Base-by-base conservation (phyloP, 176 grass and related monocot genomes). In the Oryza meridionalis region DNA sequence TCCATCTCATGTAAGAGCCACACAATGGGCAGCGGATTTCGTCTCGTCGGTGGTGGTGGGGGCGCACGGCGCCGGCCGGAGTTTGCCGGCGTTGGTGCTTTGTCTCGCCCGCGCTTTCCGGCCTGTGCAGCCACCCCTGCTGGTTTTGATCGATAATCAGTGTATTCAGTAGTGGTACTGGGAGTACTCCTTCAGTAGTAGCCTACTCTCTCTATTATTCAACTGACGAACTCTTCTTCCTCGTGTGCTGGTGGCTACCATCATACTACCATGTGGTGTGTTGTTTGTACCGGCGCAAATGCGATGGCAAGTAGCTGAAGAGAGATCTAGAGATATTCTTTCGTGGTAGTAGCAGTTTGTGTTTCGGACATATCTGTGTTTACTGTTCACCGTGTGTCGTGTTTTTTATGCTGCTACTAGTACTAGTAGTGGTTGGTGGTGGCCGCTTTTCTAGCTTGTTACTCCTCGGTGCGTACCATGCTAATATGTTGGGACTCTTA, bases 271-370 rank as follows among this genome's bases (percentile, higher is more conserved):
- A 43, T 76, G 78, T 74, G 77, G 15, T 69, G 33, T 67, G 24
- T 4, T 75, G 77, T 81, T 4, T 75, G 77, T 81, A 55, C 70
- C 11, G 2, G 21, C 24, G 71, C 24, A 50, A 16, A 24, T 11
- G 4, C 33, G 9, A 71, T 7, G 33, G 33, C 50, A 47, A 25
- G 17, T 32, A 31, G 53, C 9, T 21, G 53, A 58, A 21, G 55
- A 66, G 66, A 77, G 66, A 13, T 27, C 70, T 81, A 45, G 77
- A 59, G 43, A 87, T 81, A 87, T 81, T 87, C 78, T 87, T 87
- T 87, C 68, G 85, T 81, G 61, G 53, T 11, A n/a, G 53, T 11
- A n/a, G 32, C 21, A 9, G 58, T 62, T 43, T 35, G 75, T 24
- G 78, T 75, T 74, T 25, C 29, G 63, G 71, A 76, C 78, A 62